phyloP scores from a whole-genome alignment of 1,284 basidiomycete species.

The Inonotus hispidus region DNA sequence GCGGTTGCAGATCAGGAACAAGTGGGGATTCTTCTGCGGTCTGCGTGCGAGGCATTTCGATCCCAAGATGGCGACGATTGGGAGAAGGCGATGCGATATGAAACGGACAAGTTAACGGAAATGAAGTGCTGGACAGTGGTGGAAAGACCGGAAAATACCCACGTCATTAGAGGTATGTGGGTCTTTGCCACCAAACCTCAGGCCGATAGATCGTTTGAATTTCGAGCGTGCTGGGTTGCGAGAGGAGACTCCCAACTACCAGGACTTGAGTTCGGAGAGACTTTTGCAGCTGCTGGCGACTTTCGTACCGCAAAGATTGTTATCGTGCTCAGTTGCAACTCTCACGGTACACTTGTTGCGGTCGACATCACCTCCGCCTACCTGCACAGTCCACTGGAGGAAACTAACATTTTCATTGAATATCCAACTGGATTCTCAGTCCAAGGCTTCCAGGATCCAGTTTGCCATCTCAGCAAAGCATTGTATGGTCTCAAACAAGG shows the following conservation, averaged over 20 bases:
- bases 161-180: slow-evolving; percentile 21
- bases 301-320: background rate
- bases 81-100: background rate
- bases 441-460: background rate
- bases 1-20: too few species aligned
- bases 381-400: background rate
- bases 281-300: slow-evolving; percentile 1
- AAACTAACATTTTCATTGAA: background rate
- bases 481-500: slow-evolving; percentile 4
- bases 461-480: background rate
- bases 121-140: too few species aligned
- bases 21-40: too few species aligned
- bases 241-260: slow-evolving; percentile 18
- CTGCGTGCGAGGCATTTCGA: background rate
- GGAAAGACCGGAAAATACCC: too few species aligned
- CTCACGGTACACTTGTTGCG: background rate
- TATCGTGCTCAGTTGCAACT: background rate
- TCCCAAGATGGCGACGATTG: background rate
- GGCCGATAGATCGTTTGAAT: slow-evolving; percentile 20
- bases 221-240: slow-evolving; percentile 21
- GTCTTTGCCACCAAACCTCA: slow-evolving; percentile 23
- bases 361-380: slow-evolving; percentile 1
- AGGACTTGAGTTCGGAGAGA: background rate
- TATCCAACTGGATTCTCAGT: too few species aligned
- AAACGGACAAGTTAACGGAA: background rate